Base-by-base conservation (phyloP, 306 rosid genomes). In the Luffa aegyptiaca region DNA sequence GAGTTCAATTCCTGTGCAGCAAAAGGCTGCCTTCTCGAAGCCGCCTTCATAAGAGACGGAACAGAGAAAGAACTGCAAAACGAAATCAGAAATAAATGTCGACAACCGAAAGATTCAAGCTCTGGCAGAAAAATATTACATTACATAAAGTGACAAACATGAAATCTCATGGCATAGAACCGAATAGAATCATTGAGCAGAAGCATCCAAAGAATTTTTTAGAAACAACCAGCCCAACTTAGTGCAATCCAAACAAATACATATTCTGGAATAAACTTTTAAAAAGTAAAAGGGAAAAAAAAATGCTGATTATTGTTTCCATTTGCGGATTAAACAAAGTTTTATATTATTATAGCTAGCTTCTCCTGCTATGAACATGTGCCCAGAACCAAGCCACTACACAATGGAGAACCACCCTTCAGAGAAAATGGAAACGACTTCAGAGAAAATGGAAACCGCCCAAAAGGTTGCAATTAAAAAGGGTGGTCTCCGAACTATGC, bases 401-500 rank as follows among this genome's bases (percentile, higher is more conserved):
- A 68, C 66, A 8, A 84, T 76, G 83, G 87, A 85, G 84, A 53
- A 61, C 11, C n/a, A 61, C 18, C 14, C 87, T 81, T 81, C 82
- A 55, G 84, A 87, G 82, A 75, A 86, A 80, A 57, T 49, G 80
- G 84, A 81, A 70, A 79, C 80, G 31, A 26, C 87, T 81, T 81
- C 82, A 55, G 84, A 87, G 82, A 75, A 86, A 80, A 57, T 49
- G 80, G 84, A 81, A 70, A 79, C 80, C 57, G 44, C 75, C 52
- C 77, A 83, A 80, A 58, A 81, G 26, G 78, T 75, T 77, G 42
- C 36, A 76, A 70, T 75, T 79, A 86, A 74, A 75, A 92, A 82
- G 85, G 98, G 98, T 75, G 98, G 97, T 80, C 78, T 78, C 18
- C 83, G 84, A 88, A 89, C 96, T 85, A 85, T 94, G 89, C 94